Percentiles rank a stretch among this genome's conserved stretches.
phyloP scores from a whole-genome alignment of 1,284 basidiomycete genomes.

The Heterobasidion parviporum region DNA sequence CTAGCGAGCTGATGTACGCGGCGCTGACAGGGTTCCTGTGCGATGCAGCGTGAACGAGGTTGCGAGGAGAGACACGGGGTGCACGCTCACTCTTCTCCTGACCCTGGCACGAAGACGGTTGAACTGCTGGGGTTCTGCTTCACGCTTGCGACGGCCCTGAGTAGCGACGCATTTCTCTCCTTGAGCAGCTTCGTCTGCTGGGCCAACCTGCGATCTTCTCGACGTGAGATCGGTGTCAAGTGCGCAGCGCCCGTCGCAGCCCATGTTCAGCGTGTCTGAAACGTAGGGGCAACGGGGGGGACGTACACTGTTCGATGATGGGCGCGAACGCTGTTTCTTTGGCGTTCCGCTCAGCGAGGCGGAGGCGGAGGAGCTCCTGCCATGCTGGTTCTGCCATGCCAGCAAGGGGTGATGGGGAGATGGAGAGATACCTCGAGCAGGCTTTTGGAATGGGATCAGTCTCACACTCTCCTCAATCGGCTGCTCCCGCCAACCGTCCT shows the following conservation, averaged over 20 bases:
- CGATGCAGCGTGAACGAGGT: conserved; percentile 10
- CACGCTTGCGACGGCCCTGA: conserved; percentile 70
- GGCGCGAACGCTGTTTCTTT: conserved; percentile 71
- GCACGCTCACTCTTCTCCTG: conserved; percentile 60
- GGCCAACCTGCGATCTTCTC: conserved; percentile 78
- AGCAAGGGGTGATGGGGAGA: not conserved
- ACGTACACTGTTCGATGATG: conserved; percentile 84
- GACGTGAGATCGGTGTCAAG: conserved; percentile 9
- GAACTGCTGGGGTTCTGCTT: conserved; percentile 56
- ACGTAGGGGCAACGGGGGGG: not conserved
- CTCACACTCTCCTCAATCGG: not conserved
- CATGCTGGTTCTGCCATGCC: conserved; percentile 72
- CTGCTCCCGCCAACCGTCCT: no score
- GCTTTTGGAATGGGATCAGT: not conserved
- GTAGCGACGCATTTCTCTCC: conserved; percentile 79
- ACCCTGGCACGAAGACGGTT: conserved; percentile 54
- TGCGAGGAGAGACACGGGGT: not conserved
- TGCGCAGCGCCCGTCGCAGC: not conserved
- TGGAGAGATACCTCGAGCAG: not conserved
- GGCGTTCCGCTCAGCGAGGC: conserved; percentile 71
- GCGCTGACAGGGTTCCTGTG: conserved; percentile 72
- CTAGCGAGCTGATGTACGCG: conserved; percentile 85
- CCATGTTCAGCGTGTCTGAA: not conserved
- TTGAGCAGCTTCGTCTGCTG: conserved; percentile 85
- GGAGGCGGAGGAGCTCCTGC: conserved; percentile 70